Percentiles rank a stretch among this genome's conserved stretches.
Conservation (phyloP, 1,284 basidiomycete species). For the Irpex sp. region DNA sequence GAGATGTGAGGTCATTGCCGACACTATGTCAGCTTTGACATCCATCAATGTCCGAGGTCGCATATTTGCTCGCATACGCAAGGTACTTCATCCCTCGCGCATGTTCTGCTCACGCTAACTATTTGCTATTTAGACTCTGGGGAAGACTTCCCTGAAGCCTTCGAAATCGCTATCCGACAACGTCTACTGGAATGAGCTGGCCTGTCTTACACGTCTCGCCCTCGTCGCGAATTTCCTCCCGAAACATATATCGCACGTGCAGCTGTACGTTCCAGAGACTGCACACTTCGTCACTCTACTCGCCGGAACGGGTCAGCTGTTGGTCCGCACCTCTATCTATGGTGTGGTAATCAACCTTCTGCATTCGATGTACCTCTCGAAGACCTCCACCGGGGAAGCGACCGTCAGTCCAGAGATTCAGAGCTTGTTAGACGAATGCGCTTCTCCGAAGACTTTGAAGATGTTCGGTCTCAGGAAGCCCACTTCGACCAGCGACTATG, state of each 20-base stretch:
- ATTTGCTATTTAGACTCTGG: constrained; percentile 50
- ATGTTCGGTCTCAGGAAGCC: constrained; percentile 73
- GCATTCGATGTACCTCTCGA: constrained; percentile 65
- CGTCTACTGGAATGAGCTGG: constrained; percentile 81
- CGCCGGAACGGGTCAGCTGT: constrained; percentile 67
- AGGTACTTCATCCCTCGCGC: constrained; percentile 39
- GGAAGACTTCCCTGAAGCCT: constrained; percentile 65
- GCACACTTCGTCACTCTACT: constrained; percentile 76
- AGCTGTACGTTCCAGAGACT: constrained; percentile 81
- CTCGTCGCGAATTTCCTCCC: constrained; percentile 71
- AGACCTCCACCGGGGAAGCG: constrained; percentile 46
- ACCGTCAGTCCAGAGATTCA: constrained; percentile 50
- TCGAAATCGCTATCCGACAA: constrained; percentile 66
- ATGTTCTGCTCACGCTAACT: not conserved
- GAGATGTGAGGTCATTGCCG: constrained; percentile 72
- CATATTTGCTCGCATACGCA: constrained; percentile 75
- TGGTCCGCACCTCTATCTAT: constrained; percentile 78
- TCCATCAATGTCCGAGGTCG: constrained; percentile 78
- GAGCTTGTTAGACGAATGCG: constrained; percentile 58
- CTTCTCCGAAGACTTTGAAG: constrained; percentile 53
- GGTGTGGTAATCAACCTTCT: constrained; percentile 79
- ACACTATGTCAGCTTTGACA: constrained; percentile 71
- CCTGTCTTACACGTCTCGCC: constrained; percentile 71
- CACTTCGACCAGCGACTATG: constrained; percentile 63
- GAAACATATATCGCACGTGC: constrained; percentile 59